Evolutionary conservation across 2,329 filamentous ascomycete genomes (phyloP), one percentile per base, ranked within the genome.

Genomic region (Xylaria sp.): DNA sequence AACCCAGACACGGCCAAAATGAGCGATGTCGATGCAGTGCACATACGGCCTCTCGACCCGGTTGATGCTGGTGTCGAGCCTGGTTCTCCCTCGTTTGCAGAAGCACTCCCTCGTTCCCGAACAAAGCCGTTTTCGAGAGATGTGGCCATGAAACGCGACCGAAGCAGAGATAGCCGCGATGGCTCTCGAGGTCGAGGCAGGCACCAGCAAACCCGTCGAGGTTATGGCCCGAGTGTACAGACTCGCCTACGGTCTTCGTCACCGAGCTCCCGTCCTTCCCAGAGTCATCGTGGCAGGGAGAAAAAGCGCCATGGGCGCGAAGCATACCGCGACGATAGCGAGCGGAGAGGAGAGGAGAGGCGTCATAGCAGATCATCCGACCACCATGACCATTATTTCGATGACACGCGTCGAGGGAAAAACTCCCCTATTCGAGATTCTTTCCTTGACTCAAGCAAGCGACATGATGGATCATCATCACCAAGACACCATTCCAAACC

Each of bases 81-180:
- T 59, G 39, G 39, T 20, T 62, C 68, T 56, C 58, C 66, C 57
- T 60, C 65, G 55, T 54, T 57, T 25, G 44, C 66, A 63, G 64
- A 65, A 53, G 58, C 70, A 59, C 64, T 57, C 58, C 70, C 68
- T 66, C 68, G 69, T 64, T 64, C 63, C 45, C 67, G 65, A 49
- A 63, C 64, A 50, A 69, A 65, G 54, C 33, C 55, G 20, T 55
- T 65, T 68, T 72, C 73, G 73, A 78, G 77, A 75, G 73, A 81
- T 79, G 79, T 75, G 78, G 77, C 78, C 70, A 80, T 81, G 78
- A 78, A 79, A 78, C 77, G 80, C 77, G 79, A 81, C 77, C 75
- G 74, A 68, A 77, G 73, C 73, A 75, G 68, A 69, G 72, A 73
- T 72, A 74, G 71, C 71, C 73, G 76, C 73, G 76, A 78, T 61